phyloP scores from a whole-genome alignment of 1,284 basidiomycete species.

The Cutaneotrichosporon arboriforme region DNA sequence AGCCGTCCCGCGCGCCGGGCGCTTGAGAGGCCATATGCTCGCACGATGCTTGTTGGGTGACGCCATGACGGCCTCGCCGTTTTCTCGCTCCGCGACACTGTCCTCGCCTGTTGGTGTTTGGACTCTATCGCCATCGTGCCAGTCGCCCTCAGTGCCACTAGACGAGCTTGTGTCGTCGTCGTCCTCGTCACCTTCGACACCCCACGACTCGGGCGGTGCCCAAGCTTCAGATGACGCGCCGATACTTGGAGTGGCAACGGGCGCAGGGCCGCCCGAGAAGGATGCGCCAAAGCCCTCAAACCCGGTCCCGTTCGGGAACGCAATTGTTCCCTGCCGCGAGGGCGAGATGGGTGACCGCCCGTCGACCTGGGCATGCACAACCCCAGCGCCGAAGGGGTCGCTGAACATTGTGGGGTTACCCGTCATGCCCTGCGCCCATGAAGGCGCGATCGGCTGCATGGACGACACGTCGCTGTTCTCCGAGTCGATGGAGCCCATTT shows the following conservation, averaged over 20 bases:
- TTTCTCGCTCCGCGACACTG: background rate
- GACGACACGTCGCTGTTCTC: slow-evolving; percentile 21
- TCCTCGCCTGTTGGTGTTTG: background rate
- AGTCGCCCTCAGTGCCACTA: slow-evolving; percentile 34
- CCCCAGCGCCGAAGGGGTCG: slow-evolving; percentile 33
- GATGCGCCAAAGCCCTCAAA: background rate
- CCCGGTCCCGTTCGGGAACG: no score
- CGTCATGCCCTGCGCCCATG: slow-evolving; percentile 26
- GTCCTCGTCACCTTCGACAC: slow-evolving; percentile 51
- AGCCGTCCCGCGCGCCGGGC: background rate
- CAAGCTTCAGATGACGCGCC: slow-evolving; percentile 41
- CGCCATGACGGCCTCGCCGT: background rate
- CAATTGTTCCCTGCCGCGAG: background rate
- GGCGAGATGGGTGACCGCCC: slow-evolving; percentile 1
- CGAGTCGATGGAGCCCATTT: slow-evolving; percentile 34
- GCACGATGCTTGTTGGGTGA: background rate
- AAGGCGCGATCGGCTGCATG: slow-evolving; percentile 31
- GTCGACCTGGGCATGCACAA: no score
- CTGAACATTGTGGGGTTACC: slow-evolving; percentile 32
- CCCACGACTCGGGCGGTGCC: slow-evolving; percentile 55
- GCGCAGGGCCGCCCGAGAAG: background rate
- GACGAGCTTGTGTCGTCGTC: slow-evolving; percentile 19
- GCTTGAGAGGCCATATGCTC: slow-evolving; percentile 3
- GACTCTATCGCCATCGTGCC: slow-evolving; percentile 12
- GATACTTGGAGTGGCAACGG: background rate